Conservation (phyloP, 805 yeast species). For the Sugiyamaella smithiae region DNA sequence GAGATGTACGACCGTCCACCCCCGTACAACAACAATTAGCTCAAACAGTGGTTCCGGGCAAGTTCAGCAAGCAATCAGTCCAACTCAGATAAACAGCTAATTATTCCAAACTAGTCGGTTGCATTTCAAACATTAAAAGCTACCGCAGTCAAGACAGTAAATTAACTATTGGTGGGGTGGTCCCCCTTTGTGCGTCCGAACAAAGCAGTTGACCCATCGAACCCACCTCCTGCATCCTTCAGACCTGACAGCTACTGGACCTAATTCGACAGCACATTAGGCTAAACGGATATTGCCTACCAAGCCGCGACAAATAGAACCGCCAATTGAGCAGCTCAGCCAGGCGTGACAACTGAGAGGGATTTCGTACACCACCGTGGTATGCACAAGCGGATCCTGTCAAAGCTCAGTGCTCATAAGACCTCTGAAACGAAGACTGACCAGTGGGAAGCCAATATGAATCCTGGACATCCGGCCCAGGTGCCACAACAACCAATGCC, state of each 20-base stretch:
- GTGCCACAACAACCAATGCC: slow-evolving; percentile 1
- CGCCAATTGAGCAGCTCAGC: neutral
- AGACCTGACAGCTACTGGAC: neutral
- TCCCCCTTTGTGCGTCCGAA: neutral
- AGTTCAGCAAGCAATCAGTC: no score
- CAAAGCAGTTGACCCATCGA: neutral
- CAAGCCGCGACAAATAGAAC: neutral
- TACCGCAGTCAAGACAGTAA: no score
- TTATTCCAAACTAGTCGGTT: no score
- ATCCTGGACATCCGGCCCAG: neutral
- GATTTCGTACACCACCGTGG: slow-evolving; percentile 8
- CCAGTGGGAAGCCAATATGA: neutral
- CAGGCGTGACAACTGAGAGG: no score
- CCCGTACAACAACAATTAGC: no score
- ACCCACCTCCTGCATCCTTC: slow-evolving; percentile 1
- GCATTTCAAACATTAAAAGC: no score
- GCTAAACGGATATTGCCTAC: no score
- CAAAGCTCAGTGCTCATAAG: slow-evolving; percentile 16
- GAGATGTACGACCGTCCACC: no score
- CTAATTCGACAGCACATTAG: neutral
- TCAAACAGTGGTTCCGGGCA: no score
- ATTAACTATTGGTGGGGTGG: no score
- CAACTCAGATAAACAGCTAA: no score
- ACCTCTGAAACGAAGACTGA: slow-evolving; percentile 3
- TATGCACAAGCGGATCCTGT: slow-evolving; percentile 22